Conservation (phyloP, 73 alveolate genomes). For the Symbiodinium natans region DNA sequence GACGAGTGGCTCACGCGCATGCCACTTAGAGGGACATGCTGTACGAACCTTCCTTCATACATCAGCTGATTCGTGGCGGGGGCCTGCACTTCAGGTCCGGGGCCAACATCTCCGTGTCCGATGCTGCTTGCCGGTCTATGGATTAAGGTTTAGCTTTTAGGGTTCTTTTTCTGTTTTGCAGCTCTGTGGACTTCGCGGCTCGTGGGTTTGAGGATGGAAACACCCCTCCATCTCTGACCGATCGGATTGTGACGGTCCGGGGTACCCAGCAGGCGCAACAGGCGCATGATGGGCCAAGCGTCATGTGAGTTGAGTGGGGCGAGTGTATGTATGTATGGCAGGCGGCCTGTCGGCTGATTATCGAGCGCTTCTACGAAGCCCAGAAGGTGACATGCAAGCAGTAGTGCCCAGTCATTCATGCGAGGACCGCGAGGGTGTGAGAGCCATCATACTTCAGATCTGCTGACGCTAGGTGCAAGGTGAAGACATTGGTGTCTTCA, state of each 20-base stretch:
- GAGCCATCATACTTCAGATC: too few species aligned
- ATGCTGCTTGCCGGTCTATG: neutral
- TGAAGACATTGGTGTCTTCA: neutral
- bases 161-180: too few species aligned
- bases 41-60: too few species aligned
- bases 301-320: neutral
- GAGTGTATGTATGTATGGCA: neutral
- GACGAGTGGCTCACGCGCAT: too few species aligned
- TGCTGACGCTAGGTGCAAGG: neutral
- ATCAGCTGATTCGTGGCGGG: too few species aligned
- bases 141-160: neutral
- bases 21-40: too few species aligned
- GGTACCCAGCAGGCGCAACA: neutral
- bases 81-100: too few species aligned
- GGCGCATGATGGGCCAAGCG: neutral
- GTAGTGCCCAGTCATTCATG: too few species aligned
- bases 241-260: neutral
- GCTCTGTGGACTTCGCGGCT: too few species aligned
- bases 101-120: conserved; percentile 1
- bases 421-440: too few species aligned
- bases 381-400: neutral
- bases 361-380: conserved; percentile 1
- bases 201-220: neutral
- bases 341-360: neutral
- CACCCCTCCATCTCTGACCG: neutral